Conservation (phyloP, 805 yeast species). For the Metschnikowia bowlesiae region DNA sequence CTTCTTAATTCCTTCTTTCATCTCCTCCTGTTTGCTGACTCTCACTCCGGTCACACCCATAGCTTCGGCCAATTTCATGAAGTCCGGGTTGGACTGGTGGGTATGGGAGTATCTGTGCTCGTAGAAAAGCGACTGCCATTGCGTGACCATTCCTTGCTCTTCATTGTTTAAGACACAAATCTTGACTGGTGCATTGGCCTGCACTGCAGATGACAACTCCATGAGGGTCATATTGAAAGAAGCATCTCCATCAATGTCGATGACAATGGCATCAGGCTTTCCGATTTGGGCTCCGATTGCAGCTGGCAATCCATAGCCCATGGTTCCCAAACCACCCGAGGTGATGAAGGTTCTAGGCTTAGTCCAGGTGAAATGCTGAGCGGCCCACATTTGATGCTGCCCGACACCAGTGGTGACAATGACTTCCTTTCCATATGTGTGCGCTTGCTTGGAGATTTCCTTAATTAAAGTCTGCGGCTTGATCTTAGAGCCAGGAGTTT, state of each 20-base stretch:
- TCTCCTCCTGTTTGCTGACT: slow-evolving; percentile 63
- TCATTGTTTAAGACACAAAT: slow-evolving; percentile 88
- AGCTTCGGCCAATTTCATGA: slow-evolving; percentile 87
- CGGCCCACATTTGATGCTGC: slow-evolving; percentile 99
- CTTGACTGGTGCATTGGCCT: slow-evolving; percentile 88
- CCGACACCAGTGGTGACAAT: slow-evolving; percentile 98
- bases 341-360: slow-evolving; percentile 90
- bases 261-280: slow-evolving; percentile 88
- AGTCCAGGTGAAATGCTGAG: slow-evolving; percentile 94
- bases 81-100: slow-evolving; percentile 92
- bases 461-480: slow-evolving; percentile 90
- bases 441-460: slow-evolving; percentile 71
- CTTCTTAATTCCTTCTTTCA: slow-evolving; percentile 45
- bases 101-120: slow-evolving; percentile 98
- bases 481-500: slow-evolving; percentile 73
- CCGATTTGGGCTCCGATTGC: slow-evolving; percentile 99
- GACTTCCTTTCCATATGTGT: slow-evolving; percentile 62
- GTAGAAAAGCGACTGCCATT: slow-evolving; percentile 97
- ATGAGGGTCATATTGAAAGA: slow-evolving; percentile 97
- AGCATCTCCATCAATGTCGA: slow-evolving; percentile 98
- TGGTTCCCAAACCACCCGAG: slow-evolving; percentile 98
- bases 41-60: slow-evolving; percentile 88
- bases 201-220: slow-evolving; percentile 92
- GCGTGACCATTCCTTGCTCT: slow-evolving; percentile 99
- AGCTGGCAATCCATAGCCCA: slow-evolving; percentile 97